Evolutionary conservation across 2,329 filamentous ascomycete genomes (phyloP).

Genomic region (Trichoderma oligosporum): DNA sequence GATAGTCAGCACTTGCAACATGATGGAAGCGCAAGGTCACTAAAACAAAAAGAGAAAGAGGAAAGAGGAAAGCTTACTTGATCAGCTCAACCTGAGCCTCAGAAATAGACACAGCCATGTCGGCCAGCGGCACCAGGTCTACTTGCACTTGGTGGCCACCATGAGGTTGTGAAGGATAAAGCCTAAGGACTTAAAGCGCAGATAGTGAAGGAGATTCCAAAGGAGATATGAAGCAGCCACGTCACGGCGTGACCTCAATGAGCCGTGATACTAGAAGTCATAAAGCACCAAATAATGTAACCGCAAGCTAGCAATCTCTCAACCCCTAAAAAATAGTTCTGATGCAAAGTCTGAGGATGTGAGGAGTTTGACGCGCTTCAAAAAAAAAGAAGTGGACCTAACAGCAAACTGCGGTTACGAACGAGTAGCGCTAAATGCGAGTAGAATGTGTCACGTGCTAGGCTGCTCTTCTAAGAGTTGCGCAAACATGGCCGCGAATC

Average conservation of each 20-base stretch:
- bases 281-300: slow-evolving; percentile 5
- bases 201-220: background rate
- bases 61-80: slow-evolving; percentile 40
- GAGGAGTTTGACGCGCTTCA: slow-evolving; percentile 27
- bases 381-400: slow-evolving; percentile 25
- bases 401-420: background rate
- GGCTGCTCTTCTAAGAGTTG: background rate
- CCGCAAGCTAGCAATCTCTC: slow-evolving; percentile 11
- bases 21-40: too few species aligned
- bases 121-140: slow-evolving; percentile 23
- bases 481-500: background rate
- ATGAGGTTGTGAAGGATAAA: slow-evolving; percentile 9
- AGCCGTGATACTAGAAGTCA: slow-evolving; percentile 18
- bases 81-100: slow-evolving; percentile 58
- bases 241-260: slow-evolving; percentile 20
- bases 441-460: slow-evolving; percentile 23
- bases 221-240: slow-evolving; percentile 5
- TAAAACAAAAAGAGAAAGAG: background rate
- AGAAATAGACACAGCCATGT: slow-evolving; percentile 39
- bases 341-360: slow-evolving; percentile 17
- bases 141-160: slow-evolving; percentile 9
- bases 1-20: slow-evolving; percentile 11
- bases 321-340: slow-evolving; percentile 2
- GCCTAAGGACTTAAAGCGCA: background rate
- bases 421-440: slow-evolving; percentile 12